A percentile compares a stretch with the other conserved stretches of the same genome.
Conservation (phyloP, 2,329 filamentous ascomycete species). For the Verticillium albo-atrum region DNA sequence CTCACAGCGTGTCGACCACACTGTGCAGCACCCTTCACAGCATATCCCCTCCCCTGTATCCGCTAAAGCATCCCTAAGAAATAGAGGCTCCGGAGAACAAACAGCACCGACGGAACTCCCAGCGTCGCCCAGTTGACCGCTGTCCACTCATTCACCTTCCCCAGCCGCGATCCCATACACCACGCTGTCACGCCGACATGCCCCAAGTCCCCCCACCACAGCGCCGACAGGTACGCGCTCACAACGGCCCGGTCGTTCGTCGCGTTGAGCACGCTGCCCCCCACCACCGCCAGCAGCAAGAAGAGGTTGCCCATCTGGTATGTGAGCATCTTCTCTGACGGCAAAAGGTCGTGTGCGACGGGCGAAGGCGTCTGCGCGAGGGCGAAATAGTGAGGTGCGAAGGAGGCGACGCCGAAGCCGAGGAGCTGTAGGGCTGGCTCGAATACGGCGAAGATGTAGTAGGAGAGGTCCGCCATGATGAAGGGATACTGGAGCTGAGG, state of each 20-base stretch:
- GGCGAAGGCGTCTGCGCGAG: not conserved
- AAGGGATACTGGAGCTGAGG: not conserved
- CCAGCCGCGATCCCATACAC: not conserved
- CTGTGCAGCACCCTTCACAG: too few species aligned
- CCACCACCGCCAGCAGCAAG: not conserved
- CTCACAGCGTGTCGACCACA: too few species aligned
- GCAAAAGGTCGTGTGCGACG: not conserved
- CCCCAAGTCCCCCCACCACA: conserved; percentile 1
- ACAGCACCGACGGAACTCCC: not conserved
- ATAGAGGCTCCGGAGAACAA: not conserved
- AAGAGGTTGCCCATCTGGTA: not conserved
- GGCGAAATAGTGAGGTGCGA: not conserved
- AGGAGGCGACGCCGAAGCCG: not conserved
- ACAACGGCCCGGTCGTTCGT: not conserved
- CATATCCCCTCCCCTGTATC: too few species aligned
- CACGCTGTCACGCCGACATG: not conserved
- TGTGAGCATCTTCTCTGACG: not conserved
- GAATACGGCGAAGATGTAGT: not conserved
- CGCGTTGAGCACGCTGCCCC: not conserved
- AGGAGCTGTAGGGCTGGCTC: not conserved
- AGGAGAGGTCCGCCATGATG: not conserved
- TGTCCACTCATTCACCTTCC: not conserved
- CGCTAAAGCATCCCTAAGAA: too few species aligned
- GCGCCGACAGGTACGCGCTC: not conserved
- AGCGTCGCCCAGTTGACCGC: not conserved